Percentiles rank a stretch among this genome's conserved stretches.
Conservation (phyloP, 2,329 filamentous ascomycete genomes). For the Geosmithia putterillii region DNA sequence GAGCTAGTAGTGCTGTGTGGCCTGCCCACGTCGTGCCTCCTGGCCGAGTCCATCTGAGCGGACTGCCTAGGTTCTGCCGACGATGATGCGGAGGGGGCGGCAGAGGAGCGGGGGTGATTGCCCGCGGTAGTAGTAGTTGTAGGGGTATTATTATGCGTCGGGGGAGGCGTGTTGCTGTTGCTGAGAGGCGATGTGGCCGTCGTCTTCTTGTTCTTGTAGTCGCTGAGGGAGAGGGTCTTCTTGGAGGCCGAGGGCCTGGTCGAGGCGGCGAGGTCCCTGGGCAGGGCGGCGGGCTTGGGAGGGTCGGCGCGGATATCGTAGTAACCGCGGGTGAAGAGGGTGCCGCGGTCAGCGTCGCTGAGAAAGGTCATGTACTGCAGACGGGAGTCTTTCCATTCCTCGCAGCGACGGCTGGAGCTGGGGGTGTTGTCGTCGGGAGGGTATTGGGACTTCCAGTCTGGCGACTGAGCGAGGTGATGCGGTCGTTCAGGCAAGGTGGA, state of each 20-base stretch:
- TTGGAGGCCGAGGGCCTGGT: slow-evolving; percentile 29
- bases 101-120: neutral
- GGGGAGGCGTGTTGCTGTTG: too few species aligned
- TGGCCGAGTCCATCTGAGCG: slow-evolving; percentile 9
- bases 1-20: neutral
- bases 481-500: slow-evolving; percentile 37
- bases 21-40: slow-evolving; percentile 5
- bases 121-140: neutral
- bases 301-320: slow-evolving; percentile 45
- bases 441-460: slow-evolving; percentile 33
- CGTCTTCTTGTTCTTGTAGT: slow-evolving; percentile 44
- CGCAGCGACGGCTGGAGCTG: slow-evolving; percentile 24
- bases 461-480: slow-evolving; percentile 38
- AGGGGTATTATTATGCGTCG: neutral
- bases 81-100: neutral
- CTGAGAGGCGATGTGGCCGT: slow-evolving; percentile 21
- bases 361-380: slow-evolving; percentile 47
- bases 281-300: slow-evolving; percentile 19
- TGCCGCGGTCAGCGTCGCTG: slow-evolving; percentile 44
- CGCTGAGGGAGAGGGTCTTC: slow-evolving; percentile 46
- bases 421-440: slow-evolving; percentile 28
- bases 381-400: slow-evolving; percentile 35
- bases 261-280: slow-evolving; percentile 24
- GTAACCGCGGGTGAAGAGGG: slow-evolving; percentile 42
- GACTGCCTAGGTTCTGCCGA: neutral